A percentile compares a stretch with the other conserved stretches of the same genome.
Conservation (phyloP, 2,329 filamentous ascomycete genomes). For the Hymenoscyphus linearis region DNA sequence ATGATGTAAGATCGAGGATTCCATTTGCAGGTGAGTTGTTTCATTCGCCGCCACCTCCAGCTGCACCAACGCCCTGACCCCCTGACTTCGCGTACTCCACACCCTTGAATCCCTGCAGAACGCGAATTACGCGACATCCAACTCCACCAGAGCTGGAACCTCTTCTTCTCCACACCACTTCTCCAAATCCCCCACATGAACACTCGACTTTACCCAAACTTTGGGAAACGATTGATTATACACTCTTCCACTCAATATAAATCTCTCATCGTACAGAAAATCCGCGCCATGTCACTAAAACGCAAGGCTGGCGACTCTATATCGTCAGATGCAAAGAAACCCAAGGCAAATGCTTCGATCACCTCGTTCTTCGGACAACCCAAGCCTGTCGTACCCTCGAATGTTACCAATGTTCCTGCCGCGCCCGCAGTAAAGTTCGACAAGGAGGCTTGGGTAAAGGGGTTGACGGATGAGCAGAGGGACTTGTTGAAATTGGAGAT, state of each 20-base stretch:
- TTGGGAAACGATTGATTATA: not conserved
- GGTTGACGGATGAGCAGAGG: constrained; percentile 75
- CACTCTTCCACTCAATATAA: not conserved
- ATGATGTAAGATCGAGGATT: constrained; percentile 1
- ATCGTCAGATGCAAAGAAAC: constrained; percentile 58
- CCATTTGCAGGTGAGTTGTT: not conserved
- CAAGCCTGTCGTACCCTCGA: constrained; percentile 18
- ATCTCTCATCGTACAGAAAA: not conserved
- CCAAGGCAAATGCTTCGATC: constrained; percentile 72
- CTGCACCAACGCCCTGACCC: constrained; percentile 13
- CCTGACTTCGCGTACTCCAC: constrained; percentile 22
- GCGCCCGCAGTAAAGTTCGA: constrained; percentile 57
- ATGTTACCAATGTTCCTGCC: constrained; percentile 37
- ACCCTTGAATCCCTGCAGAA: no score
- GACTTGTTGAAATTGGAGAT: constrained; percentile 83
- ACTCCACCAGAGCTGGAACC: not conserved
- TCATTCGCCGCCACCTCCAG: not conserved
- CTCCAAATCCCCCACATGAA: not conserved
- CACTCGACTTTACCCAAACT: not conserved
- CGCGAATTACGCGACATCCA: not conserved
- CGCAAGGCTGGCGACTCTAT: constrained; percentile 48
- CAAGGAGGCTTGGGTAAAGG: constrained; percentile 83
- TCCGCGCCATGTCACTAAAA: constrained; percentile 45
- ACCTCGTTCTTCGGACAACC: constrained; percentile 81
- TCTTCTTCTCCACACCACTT: not conserved